Evolutionary conservation across 192 early-diverging fungal genomes (phyloP).

Genomic region (Cetraspora pellucida): DNA sequence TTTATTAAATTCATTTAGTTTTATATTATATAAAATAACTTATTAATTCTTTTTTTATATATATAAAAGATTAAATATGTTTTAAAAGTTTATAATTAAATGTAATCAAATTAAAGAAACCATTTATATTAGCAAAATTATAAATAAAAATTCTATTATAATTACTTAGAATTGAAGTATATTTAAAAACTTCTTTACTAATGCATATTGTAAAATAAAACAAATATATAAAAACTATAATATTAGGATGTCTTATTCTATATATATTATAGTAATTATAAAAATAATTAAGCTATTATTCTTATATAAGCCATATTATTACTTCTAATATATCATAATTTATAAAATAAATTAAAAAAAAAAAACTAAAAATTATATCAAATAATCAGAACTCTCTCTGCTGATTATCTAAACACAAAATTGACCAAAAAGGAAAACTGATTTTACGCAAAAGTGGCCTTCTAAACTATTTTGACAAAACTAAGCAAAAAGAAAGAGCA

Average conservation of each 20-base stretch:
- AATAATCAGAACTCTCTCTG: too few relatives aligned
- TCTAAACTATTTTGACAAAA: too few relatives aligned
- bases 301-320: too few relatives aligned
- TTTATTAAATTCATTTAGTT: not conserved
- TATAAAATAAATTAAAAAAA: too few relatives aligned
- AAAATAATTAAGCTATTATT: not conserved
- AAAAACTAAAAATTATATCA: too few relatives aligned
- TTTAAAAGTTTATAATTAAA: not conserved
- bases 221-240: not conserved
- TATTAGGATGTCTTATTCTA: not conserved
- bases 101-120: not conserved
- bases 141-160: not conserved
- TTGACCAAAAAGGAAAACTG: too few relatives aligned
- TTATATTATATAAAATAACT: not conserved
- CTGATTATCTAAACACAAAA: too few relatives aligned
- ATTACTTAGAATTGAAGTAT: not conserved
- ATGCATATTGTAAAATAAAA: not conserved
- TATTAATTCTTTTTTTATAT: not conserved
- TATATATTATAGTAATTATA: not conserved
- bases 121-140: conserved; percentile 2
- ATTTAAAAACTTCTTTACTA: not conserved
- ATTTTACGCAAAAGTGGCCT: too few relatives aligned
- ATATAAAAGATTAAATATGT: conserved; percentile 1
- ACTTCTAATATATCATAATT: too few relatives aligned
- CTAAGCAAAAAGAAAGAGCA: too few relatives aligned